Evolutionary conservation across 225 moss, liverwort and hornwort species (phyloP).

Genomic region (Ulota crispa): DNA sequence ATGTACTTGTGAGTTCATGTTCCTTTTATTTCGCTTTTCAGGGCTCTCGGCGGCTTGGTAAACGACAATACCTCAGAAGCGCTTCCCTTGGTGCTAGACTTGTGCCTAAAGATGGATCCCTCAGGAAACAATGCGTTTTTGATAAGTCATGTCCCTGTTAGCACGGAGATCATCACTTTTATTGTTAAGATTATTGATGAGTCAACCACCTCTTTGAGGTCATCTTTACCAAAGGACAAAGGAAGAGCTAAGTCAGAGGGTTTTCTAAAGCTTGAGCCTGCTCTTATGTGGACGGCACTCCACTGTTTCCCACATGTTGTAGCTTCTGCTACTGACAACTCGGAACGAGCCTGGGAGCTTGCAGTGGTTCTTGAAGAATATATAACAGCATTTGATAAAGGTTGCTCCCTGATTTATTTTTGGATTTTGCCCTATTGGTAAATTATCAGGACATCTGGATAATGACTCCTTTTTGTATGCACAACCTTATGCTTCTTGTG

Average conservation of each 20-base stretch:
- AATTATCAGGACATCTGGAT: not conserved
- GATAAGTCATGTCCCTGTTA: constrained; percentile 39
- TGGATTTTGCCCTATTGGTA: not conserved
- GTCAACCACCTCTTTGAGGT: constrained; percentile 33
- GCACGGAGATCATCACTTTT: constrained; percentile 48
- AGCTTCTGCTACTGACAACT: constrained; percentile 40
- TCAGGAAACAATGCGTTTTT: constrained; percentile 44
- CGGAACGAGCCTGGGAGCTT: constrained; percentile 69
- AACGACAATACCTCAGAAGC: constrained; percentile 54
- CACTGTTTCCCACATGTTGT: constrained; percentile 68
- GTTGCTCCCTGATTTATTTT: constrained; percentile 22
- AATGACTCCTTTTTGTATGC: not conserved
- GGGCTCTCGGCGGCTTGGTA: constrained; percentile 57
- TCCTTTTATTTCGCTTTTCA: constrained; percentile 30
- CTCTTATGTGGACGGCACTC: constrained; percentile 78
- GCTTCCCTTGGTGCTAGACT: constrained; percentile 67
- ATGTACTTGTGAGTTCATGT: constrained; percentile 7
- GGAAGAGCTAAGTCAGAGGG: constrained; percentile 28
- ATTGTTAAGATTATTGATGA: constrained; percentile 43
- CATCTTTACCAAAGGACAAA: constrained; percentile 8
- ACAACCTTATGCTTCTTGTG: not conserved
- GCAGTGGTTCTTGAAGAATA: constrained; percentile 54
- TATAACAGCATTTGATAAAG: constrained; percentile 43
- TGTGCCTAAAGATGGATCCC: constrained; percentile 61
- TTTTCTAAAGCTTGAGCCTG: constrained; percentile 47